Base-by-base conservation (phyloP, 768 basidiomycete genomes). In the Hericium erinaceus region DNA sequence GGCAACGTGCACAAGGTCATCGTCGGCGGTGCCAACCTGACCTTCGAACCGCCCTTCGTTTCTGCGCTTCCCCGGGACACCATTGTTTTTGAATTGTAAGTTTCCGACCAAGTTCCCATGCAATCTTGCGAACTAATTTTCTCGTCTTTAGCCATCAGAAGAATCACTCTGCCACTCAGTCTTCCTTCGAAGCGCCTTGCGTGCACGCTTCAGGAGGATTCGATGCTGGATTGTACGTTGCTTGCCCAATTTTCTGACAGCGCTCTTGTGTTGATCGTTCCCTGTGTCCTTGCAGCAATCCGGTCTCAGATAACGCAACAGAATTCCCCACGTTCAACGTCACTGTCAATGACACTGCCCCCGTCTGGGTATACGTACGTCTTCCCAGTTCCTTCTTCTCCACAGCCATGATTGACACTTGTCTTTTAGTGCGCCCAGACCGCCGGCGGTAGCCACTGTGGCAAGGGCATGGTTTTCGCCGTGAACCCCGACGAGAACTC, bases 101-200 rank as follows among this genome's bases (percentile, higher is more conserved):
- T 67, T 46, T n/a, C 33, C 33, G 9, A 2, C 6, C 33, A 33
- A 10, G 6, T 15, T 46, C 16, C 15, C 13, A 2, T 20, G 16
- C 18, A 6, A 5, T 5, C 15, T n/a, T 16, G 44, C 4, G 4
- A 18, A 3, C 26, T 24, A 26, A 49, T 15, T 5, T 46, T 16
- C 15, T n/a, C 38, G 26, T 38, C 22, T 38, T 48, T 61, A 81
- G 80, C 78, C 78, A 78, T 56, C 74, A 76, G 66, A 85, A 84
- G 77, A 87, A 85, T 70, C 84, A 85, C 72, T 79, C 80, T 7
- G 82, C 82, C 22, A 82, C 82, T 20, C 82, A 85, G 68, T 80
- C 80, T 10, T 73, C 79, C 3, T 85, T 87, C 67, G 77, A 73
- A 48, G 76, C 78, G 52, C 84, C 84, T 52, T 86, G 84, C 71